Conservation (phyloP, 768 basidiomycete genomes). For the Hydnum rufescens region DNA sequence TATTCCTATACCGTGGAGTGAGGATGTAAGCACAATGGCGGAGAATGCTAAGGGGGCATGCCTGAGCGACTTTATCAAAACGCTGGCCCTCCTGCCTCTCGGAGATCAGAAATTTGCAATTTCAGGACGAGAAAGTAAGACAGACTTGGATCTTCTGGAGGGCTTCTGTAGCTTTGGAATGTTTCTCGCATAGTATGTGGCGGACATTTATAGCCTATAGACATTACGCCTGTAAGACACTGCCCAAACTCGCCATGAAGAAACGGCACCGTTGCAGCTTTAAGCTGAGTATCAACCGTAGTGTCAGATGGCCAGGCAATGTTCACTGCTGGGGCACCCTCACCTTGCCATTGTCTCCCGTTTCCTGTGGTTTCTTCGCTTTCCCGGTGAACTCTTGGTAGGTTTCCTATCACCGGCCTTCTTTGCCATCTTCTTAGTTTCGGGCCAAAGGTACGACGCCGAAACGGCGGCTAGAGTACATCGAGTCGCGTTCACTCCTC, state of each 20-base stretch:
- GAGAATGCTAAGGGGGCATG: not conserved
- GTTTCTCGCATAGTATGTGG: slow-evolving; percentile 78
- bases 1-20: slow-evolving; percentile 37
- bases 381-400: not conserved
- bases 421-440: not conserved
- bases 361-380: not conserved
- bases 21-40: not conserved
- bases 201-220: slow-evolving; percentile 42
- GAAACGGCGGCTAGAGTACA: too few relatives aligned
- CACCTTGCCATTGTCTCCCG: not conserved
- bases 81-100: slow-evolving; percentile 63
- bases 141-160: slow-evolving; percentile 57
- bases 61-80: slow-evolving; percentile 62
- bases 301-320: too few relatives aligned
- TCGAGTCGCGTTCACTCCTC: too few relatives aligned
- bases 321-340: not conserved
- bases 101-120: not conserved
- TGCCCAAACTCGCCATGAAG: not conserved
- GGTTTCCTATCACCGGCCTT: not conserved
- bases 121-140: not conserved
- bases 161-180: slow-evolving; percentile 60
- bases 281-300: not conserved
- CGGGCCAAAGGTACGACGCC: not conserved
- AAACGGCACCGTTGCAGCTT: not conserved
- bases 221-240: not conserved